These are phyloP conservation scores for Isatis lusitanica DNA, from an alignment of 441 rosid genomes.

Conservation along the genomic window DNA sequence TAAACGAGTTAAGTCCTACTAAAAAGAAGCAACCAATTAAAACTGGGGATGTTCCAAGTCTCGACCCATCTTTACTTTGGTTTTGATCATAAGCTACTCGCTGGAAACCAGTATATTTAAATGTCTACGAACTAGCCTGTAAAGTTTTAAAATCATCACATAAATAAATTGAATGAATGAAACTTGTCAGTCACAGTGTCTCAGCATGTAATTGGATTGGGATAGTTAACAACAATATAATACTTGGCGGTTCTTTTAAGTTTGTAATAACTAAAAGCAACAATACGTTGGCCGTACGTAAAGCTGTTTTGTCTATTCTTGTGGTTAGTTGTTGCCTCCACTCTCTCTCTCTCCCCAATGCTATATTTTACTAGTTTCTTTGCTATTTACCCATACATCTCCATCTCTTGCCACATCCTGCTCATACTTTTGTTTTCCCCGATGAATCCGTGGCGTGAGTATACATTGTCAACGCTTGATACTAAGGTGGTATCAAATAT, in stretches of 20 bases:
- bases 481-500: background rate
- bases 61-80: background rate
- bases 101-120: too few species aligned
- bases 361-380: background rate
- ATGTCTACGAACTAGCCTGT: too few species aligned
- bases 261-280: conserved; percentile 11
- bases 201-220: background rate
- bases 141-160: too few species aligned
- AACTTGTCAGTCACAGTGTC: background rate
- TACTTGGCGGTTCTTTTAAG: background rate
- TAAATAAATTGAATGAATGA: too few species aligned
- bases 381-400: background rate
- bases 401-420: background rate
- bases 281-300: background rate
- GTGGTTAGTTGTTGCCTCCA: conserved; percentile 7
- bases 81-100: too few species aligned
- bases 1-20: background rate
- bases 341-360: background rate
- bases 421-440: too few species aligned
- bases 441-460: background rate
- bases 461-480: background rate
- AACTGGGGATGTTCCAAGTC: background rate
- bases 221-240: conserved; percentile 4
- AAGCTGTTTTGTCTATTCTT: conserved; percentile 6
- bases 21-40: too few species aligned